Percentiles rank a stretch among this genome's conserved stretches.
Conservation (phyloP, 129 eudicot genomes). For the Oenanthe sinensis region DNA sequence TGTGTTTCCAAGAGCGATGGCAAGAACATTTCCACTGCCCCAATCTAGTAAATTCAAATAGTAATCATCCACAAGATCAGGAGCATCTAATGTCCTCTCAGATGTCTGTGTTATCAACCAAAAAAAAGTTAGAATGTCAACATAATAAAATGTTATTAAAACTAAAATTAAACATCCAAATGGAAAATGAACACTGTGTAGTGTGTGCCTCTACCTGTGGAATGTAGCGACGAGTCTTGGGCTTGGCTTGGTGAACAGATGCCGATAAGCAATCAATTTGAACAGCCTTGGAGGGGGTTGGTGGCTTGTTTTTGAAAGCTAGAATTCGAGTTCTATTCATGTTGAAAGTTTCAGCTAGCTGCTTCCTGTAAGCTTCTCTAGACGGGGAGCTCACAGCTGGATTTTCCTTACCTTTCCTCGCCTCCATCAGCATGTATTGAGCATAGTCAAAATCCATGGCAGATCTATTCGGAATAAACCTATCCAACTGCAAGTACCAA, state of each 20-base stretch:
- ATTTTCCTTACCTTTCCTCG: slow-evolving; percentile 75
- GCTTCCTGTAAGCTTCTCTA: slow-evolving; percentile 86
- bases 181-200: background rate
- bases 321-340: slow-evolving; percentile 82
- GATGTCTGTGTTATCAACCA: slow-evolving; percentile 48
- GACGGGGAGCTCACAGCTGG: slow-evolving; percentile 63
- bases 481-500: slow-evolving; percentile 61
- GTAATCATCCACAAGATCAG: slow-evolving; percentile 71
- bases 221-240: slow-evolving; percentile 71
- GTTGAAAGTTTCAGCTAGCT: slow-evolving; percentile 65
- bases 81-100: slow-evolving; percentile 74
- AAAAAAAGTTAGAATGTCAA: background rate
- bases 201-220: slow-evolving; percentile 57
- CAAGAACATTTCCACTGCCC: slow-evolving; percentile 85
- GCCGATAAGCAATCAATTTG: slow-evolving; percentile 32
- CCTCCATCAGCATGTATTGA: slow-evolving; percentile 78
- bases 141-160: background rate
- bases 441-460: slow-evolving; percentile 94
- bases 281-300: slow-evolving; percentile 44
- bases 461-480: slow-evolving; percentile 87
- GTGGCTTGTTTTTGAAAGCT: slow-evolving; percentile 98
- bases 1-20: slow-evolving; percentile 70
- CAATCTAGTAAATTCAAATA: slow-evolving; percentile 79
- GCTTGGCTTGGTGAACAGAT: slow-evolving; percentile 48
- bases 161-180: background rate